These are phyloP conservation scores for Phytophthora hibernalis DNA, from an alignment of 352 stramenopile species.

Conservation along the genomic window DNA sequence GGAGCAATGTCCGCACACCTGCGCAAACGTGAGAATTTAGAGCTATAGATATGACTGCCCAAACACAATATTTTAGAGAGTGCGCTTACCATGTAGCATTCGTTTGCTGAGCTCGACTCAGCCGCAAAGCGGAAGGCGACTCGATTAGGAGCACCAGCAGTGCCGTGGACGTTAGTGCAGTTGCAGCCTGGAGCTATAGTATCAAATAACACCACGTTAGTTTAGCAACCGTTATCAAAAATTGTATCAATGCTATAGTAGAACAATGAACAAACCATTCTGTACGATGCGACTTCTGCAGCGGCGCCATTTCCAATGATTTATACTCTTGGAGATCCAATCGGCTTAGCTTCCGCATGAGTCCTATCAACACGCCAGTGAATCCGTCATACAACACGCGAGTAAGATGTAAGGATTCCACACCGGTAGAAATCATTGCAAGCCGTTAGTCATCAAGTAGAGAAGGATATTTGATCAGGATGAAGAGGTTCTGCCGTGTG, in stretches of 20 bases:
- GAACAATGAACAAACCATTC: slow-evolving; percentile 21
- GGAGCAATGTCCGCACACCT: slow-evolving; percentile 41
- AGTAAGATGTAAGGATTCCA: slow-evolving; percentile 42
- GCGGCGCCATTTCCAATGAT: slow-evolving; percentile 7
- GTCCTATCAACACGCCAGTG: slow-evolving; percentile 63
- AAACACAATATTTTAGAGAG: neutral
- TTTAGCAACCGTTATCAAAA: neutral
- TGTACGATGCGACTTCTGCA: slow-evolving; percentile 25
- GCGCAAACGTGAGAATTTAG: neutral
- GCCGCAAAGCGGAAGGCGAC: slow-evolving; percentile 51
- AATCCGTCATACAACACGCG: neutral
- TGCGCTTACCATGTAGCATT: slow-evolving; percentile 46
- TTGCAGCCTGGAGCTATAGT: slow-evolving; percentile 43
- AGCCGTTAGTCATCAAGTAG: neutral
- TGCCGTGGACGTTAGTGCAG: slow-evolving; percentile 33
- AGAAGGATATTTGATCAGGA: slow-evolving; percentile 84
- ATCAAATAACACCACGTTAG: slow-evolving; percentile 8
- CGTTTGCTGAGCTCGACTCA: slow-evolving; percentile 47
- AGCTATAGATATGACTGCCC: neutral
- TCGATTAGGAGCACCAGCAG: slow-evolving; percentile 51
- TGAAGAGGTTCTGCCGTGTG: slow-evolving; percentile 65
- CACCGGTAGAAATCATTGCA: neutral
- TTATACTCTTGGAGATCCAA: slow-evolving; percentile 30
- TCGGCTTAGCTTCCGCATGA: slow-evolving; percentile 52
- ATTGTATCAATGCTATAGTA: neutral